Percentiles rank a stretch among this genome's conserved stretches.
Conservation (phyloP, 306 rosid genomes). For the Parietaria judaica region DNA sequence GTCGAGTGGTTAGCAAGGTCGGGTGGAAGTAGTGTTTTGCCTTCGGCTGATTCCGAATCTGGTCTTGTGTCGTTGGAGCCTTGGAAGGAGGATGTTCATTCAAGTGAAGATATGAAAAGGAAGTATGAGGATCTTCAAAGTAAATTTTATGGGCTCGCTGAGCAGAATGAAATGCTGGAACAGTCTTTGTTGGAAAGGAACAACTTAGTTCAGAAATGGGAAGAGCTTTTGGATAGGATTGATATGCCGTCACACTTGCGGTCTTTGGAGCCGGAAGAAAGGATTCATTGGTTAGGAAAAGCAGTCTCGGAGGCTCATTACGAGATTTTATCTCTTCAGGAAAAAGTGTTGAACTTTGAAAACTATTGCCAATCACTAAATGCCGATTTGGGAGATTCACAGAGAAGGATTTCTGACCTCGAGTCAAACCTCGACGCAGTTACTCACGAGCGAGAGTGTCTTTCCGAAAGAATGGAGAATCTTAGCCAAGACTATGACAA, state of each 20-base stretch:
- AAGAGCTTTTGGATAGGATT: slow-evolving; percentile 71
- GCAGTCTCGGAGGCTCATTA: slow-evolving; percentile 61
- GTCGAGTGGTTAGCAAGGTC: slow-evolving; percentile 93
- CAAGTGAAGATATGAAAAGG: slow-evolving; percentile 58
- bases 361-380: slow-evolving; percentile 51
- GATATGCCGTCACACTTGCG: slow-evolving; percentile 76
- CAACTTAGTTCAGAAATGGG: slow-evolving; percentile 80
- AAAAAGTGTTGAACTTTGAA: slow-evolving; percentile 64
- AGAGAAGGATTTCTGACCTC: slow-evolving; percentile 43
- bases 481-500: slow-evolving; percentile 44
- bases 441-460: slow-evolving; percentile 44
- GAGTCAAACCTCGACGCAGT: slow-evolving; percentile 46
- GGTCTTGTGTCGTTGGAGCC: slow-evolving; percentile 62
- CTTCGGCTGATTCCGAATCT: slow-evolving; percentile 62
- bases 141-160: slow-evolving; percentile 75
- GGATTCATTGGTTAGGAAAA: slow-evolving; percentile 72
- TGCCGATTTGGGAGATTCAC: slow-evolving; percentile 74
- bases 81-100: slow-evolving; percentile 66
- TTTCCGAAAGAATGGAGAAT: slow-evolving; percentile 50
- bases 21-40: slow-evolving; percentile 46
- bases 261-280: slow-evolving; percentile 70
- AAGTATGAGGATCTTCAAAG: slow-evolving; percentile 71
- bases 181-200: slow-evolving; percentile 94
- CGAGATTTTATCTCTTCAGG: slow-evolving; percentile 56
- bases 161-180: slow-evolving; percentile 97